These are phyloP conservation scores for Ophiostoma tasmaniense DNA, from an alignment of 2,329 filamentous ascomycete genomes.

Conservation along the genomic window DNA sequence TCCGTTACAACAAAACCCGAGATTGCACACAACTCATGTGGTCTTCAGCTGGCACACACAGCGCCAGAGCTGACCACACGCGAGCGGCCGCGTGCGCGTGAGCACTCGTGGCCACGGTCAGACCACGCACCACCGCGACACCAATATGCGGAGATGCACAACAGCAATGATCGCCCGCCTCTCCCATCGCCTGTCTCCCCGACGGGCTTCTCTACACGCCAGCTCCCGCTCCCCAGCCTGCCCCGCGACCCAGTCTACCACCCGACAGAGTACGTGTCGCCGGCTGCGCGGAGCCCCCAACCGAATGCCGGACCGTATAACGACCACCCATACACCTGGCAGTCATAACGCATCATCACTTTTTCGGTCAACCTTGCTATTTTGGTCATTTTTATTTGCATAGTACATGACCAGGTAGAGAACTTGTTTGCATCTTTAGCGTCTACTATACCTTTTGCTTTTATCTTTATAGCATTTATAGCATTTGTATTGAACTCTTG, in stretches of 20 bases:
- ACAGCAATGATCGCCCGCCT: not conserved
- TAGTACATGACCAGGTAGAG: not conserved
- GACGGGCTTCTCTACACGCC: not conserved
- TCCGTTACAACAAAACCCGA: not conserved
- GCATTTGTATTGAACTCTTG: no score
- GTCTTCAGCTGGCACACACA: not conserved
- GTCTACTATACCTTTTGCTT: not conserved
- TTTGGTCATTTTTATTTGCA: not conserved
- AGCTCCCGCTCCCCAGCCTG: not conserved
- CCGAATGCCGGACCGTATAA: not conserved
- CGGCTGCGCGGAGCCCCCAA: not conserved
- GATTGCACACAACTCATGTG: not conserved
- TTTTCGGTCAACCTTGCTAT: not conserved
- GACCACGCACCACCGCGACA: not conserved
- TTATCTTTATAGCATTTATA: not conserved
- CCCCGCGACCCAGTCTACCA: slow-evolving; percentile 2
- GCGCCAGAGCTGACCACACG: not conserved
- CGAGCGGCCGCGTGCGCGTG: not conserved
- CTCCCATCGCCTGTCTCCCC: not conserved
- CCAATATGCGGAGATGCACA: not conserved
- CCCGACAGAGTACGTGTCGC: not conserved
- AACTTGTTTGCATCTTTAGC: not conserved
- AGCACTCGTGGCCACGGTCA: not conserved
- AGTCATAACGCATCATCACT: not conserved
- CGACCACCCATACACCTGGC: slow-evolving; percentile 2